These are phyloP conservation scores for Syncephalastrum monosporum DNA, from an alignment of 371 early-diverging fungal genomes.

Conservation along the genomic window DNA sequence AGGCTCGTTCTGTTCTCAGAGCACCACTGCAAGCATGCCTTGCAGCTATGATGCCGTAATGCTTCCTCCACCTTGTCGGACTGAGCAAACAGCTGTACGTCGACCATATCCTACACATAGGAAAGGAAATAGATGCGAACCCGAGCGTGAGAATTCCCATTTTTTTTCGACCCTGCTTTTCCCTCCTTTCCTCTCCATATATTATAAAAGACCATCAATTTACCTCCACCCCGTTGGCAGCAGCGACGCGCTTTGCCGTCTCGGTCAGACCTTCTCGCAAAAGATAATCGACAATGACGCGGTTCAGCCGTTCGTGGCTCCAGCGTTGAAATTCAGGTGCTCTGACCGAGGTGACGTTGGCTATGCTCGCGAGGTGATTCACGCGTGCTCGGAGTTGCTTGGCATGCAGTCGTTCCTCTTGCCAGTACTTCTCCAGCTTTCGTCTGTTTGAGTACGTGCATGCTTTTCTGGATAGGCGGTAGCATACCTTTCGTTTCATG, in stretches of 20 bases:
- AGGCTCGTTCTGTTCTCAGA: constrained; percentile 84
- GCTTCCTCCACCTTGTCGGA: constrained; percentile 79
- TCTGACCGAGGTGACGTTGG: constrained; percentile 57
- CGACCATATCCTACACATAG: constrained; percentile 74
- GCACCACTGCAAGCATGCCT: constrained; percentile 91
- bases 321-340: constrained; percentile 74
- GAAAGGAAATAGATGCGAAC: background rate
- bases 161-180: too few species aligned
- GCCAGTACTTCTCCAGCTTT: constrained; percentile 70
- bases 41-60: constrained; percentile 70
- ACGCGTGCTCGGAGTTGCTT: constrained; percentile 72
- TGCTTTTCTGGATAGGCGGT: background rate
- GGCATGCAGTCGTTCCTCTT: constrained; percentile 70
- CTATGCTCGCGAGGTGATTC: constrained; percentile 71
- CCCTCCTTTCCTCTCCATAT: background rate
- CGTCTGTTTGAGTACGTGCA: too few species aligned
- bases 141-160: background rate
- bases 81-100: constrained; percentile 85
- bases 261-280: constrained; percentile 79
- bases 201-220: background rate
- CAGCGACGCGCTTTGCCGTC: constrained; percentile 74
- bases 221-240: constrained; percentile 66
- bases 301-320: constrained; percentile 79
- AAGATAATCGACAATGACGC: constrained; percentile 92
- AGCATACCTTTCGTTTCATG: constrained; percentile 74